Evolutionary conservation across 345 rosid genomes (phyloP), one percentile per base, ranked within the genome.

Genomic region (Gossypium longicalyx): DNA sequence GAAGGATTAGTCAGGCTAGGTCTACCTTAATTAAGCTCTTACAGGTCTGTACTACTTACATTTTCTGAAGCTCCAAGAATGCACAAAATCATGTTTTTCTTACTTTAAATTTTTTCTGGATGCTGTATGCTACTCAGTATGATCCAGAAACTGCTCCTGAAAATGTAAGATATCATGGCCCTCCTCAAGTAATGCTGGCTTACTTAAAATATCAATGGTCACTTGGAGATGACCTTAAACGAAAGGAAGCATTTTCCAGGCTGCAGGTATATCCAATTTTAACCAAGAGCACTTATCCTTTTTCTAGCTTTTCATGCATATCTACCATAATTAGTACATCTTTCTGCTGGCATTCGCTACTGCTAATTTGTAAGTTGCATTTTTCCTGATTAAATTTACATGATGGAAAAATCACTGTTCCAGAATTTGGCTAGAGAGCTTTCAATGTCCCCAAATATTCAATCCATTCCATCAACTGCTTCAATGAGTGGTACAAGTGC

Each of bases 151-250:
- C 84, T 75, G 86, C 85, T 74, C 86, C 89, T 60, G 93, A 93
- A 78, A 84, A 81, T 81, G 83, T 87, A 75, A 87, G 80, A 58
- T 93, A 87, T 82, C 92, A 87, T 71, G 98, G 97, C 60, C 97
- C 96, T 74, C 97, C 99, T 71, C 97, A 95, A 90, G 99, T 95
- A 77, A 90, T 93, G 89, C 86, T 91, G 67, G 94, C 92, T 70
- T 95, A 95, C 88, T 83, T 95, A 77, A 88, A 91, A 77, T 95
- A 91, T 74, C 99, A 91, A 64, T 95, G 99, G 99, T 93, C 98
- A 58, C 94, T 95, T 77, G 99, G 99, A 59, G 99, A 95, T 75
- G 99, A 95, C 79, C 87, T 78, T 72, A 93, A 93, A 87, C 87
- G 97, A 74, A 93, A 88, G 86, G 98, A 93, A 79, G 91, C 99